Evolutionary conservation across 768 basidiomycete genomes (phyloP).

Genomic region (Flagelloscypha sp.): DNA sequence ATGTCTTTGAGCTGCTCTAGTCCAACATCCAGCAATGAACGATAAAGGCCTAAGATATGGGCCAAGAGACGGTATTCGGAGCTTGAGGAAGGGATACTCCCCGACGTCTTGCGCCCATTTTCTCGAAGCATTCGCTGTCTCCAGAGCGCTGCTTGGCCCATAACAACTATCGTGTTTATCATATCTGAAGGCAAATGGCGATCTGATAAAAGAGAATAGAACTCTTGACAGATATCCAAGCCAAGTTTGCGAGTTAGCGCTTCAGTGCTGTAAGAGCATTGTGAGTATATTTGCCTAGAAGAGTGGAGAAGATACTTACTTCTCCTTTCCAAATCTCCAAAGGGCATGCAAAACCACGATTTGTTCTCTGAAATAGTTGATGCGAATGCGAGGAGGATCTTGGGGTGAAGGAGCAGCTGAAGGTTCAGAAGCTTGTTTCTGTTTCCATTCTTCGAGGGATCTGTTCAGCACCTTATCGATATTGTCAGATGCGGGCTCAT

Average conservation of each 20-base stretch:
- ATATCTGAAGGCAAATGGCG: conserved; percentile 68
- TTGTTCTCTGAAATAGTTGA: conserved; percentile 64
- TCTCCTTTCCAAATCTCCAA: conserved; percentile 51
- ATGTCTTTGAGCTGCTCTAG: conserved; percentile 50
- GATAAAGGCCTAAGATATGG: conserved; percentile 61
- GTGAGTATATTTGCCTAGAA: conserved; percentile 6
- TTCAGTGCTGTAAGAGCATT: conserved; percentile 34
- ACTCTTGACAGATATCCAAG: conserved; percentile 43
- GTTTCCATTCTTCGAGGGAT: conserved; percentile 52
- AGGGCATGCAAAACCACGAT: conserved; percentile 72
- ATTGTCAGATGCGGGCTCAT: conserved; percentile 83
- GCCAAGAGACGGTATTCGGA: conserved; percentile 60
- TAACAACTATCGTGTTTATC: conserved; percentile 64
- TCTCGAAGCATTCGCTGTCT: conserved; percentile 70
- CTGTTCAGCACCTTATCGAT: conserved; percentile 64
- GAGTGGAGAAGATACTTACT: conserved; percentile 34
- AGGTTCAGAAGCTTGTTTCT: conserved; percentile 30
- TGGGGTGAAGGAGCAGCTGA: conserved; percentile 22
- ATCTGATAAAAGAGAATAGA: conserved; percentile 52
- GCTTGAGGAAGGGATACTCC: conserved; percentile 24
- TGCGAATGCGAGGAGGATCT: conserved; percentile 32
- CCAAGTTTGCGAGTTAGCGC: conserved; percentile 39
- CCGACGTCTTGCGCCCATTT: conserved; percentile 18
- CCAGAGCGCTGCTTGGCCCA: conserved; percentile 79
- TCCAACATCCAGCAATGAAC: conserved; percentile 58